Evolutionary conservation across 2,329 filamentous ascomycete species (phyloP).

Genomic region (Rhinocladiella similis): DNA sequence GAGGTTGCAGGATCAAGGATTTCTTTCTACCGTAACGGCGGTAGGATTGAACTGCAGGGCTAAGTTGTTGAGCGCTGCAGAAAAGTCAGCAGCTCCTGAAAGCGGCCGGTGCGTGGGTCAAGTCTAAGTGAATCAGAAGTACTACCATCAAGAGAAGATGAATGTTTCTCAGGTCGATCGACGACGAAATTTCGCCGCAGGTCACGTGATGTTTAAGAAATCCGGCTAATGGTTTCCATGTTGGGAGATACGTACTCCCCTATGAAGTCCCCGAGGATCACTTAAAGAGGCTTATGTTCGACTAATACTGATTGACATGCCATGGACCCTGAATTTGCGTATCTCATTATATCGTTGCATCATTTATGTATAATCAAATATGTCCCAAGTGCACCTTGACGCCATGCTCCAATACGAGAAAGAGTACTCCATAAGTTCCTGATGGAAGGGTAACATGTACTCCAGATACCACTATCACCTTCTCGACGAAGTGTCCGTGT

Average conservation of each 20-base stretch:
- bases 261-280: too few species aligned
- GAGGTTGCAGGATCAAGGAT: not conserved
- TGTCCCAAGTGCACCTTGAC: not conserved
- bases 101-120: not conserved
- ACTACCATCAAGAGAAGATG: not conserved
- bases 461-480: conserved; percentile 5
- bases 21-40: too few species aligned
- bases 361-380: too few species aligned
- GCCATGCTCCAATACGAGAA: not conserved
- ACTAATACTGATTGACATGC: too few species aligned
- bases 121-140: not conserved
- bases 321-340: not conserved
- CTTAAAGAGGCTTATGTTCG: not conserved
- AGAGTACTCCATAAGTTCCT: not conserved
- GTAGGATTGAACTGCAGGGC: not conserved
- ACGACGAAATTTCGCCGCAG: conserved; percentile 1
- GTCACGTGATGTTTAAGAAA: not conserved
- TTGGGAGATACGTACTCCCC: too few species aligned
- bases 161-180: not conserved
- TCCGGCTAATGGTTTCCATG: too few species aligned
- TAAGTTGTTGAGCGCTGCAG: not conserved
- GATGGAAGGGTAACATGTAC: not conserved
- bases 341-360: conserved; percentile 7
- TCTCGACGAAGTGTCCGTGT: conserved; percentile 12
- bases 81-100: not conserved